These are phyloP conservation scores for Serpula lacrymans DNA, from an alignment of 768 basidiomycete species.

Conservation along the genomic window DNA sequence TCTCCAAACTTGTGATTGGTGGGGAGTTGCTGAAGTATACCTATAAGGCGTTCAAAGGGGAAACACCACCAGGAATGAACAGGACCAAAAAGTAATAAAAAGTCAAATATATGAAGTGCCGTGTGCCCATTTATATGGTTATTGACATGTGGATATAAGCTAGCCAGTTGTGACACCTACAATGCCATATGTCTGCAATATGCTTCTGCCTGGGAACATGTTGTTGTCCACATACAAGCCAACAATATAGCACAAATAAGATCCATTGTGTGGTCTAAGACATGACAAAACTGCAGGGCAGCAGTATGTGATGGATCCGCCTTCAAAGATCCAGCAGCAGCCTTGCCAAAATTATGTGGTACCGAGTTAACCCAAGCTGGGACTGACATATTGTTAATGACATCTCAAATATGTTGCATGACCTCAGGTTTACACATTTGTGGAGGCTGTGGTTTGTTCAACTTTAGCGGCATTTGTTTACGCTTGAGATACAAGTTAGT, in stretches of 20 bases:
- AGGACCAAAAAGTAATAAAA: conserved; percentile 33
- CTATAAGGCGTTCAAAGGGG: conserved; percentile 35
- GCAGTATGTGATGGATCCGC: neutral
- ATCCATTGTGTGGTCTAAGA: conserved; percentile 28
- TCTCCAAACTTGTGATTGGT: conserved; percentile 30
- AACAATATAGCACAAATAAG: conserved; percentile 21
- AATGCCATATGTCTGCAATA: conserved; percentile 15
- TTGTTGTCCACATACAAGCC: conserved; percentile 14
- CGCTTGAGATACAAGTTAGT: neutral
- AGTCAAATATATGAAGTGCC: conserved; percentile 28
- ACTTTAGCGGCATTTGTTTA: neutral
- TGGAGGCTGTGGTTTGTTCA: neutral
- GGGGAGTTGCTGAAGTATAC: conserved; percentile 29
- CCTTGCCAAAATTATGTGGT: conserved; percentile 20
- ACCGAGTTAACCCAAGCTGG: conserved; percentile 13
- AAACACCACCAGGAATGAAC: conserved; percentile 37
- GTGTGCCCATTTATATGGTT: conserved; percentile 33
- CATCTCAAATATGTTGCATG: neutral
- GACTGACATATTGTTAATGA: conserved; percentile 2
- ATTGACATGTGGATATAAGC: no score
- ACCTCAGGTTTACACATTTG: neutral
- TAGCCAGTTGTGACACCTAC: no score
- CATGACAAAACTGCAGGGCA: neutral
- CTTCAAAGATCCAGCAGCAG: conserved; percentile 13
- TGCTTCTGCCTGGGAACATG: neutral